phyloP scores from a whole-genome alignment of 495 filamentous ascomycete genomes.

The Hypoxylon rickii region DNA sequence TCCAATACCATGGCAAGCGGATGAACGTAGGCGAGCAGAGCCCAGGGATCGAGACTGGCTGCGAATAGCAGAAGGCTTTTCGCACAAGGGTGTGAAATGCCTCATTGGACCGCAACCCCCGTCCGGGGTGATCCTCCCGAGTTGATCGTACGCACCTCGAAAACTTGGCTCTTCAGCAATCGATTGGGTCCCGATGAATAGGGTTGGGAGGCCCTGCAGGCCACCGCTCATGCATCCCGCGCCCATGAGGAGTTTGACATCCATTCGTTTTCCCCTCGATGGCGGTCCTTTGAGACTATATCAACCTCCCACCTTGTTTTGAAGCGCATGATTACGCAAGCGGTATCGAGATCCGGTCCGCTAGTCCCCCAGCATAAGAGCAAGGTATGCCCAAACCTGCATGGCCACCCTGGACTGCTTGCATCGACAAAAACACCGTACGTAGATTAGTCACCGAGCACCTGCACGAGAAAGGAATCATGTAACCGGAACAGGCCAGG shows the following conservation, averaged over 20 bases:
- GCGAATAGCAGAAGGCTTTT: neutral
- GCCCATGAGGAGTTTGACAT: conserved; percentile 18
- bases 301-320: conserved; percentile 8
- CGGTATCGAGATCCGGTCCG: conserved; percentile 4
- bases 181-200: conserved; percentile 11
- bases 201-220: neutral
- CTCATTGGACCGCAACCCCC: conserved; percentile 26
- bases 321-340: conserved; percentile 22
- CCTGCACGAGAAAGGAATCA: conserved; percentile 3
- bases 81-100: conserved; percentile 12
- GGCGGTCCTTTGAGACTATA: conserved; percentile 10
- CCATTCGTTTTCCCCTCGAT: neutral
- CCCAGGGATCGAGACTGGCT: too few species aligned
- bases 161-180: conserved; percentile 9
- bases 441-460: conserved; percentile 4
- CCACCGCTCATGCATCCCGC: conserved; percentile 10
- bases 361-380: neutral
- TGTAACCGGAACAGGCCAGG: too few species aligned
- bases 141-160: conserved; percentile 5
- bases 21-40: neutral
- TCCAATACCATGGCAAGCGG: neutral
- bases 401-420: conserved; percentile 8
- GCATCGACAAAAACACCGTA: neutral
- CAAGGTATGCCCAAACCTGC: neutral
- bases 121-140: conserved; percentile 18